Evolutionary conservation across 2,329 filamentous ascomycete genomes (phyloP), one percentile per base, ranked within the genome.

Genomic region (Gremmenia infestans): DNA sequence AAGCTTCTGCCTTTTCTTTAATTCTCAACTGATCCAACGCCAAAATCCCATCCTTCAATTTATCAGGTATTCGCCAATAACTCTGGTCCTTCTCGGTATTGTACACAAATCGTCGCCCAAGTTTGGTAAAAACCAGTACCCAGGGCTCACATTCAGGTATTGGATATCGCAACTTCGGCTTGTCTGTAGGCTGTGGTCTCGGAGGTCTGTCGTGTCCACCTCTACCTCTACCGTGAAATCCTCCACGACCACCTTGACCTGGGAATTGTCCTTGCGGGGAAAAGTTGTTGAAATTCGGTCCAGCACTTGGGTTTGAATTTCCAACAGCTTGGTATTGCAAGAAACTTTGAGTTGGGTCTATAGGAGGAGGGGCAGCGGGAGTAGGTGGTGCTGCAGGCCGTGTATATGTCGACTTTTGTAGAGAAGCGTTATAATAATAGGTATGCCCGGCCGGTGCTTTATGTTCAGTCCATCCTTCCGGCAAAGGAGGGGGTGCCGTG

Each of bases 1-100:
- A 59, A 2, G 65, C 68, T 0, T 66, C 68, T 0, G 76, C 77
- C 73, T 85, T 82, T 66, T 80, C 72, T 73, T 83, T 75, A 73
- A 86, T 86, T 57, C 83, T 81, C 62, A 86, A 84, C 69, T 87
- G 83, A 71, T 96, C 91, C 54, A 90, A 75, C 60, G 84, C 80
- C 50, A 86, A 63, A 53, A 94, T 89, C 14, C 84, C 91, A 58
- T 87, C 85, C 80, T 92, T 86, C 37, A 99, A 79, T 70, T 94
- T 87, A 54, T 90, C 83, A 0, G 94, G 94, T 65, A 97, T 94
- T 67, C 91, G 91, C 94, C 95, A 99, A 72, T 91, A 91, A 72
- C 92, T 97, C 63, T 91, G 81, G 39, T 93, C 89, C 62, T 93
- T 96, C 53, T 81, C 81, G 0, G 86, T 82, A 64, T 99, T 96